Base-by-base conservation (phyloP, 2,329 filamentous ascomycete species). In the Polychaeton citri region DNA sequence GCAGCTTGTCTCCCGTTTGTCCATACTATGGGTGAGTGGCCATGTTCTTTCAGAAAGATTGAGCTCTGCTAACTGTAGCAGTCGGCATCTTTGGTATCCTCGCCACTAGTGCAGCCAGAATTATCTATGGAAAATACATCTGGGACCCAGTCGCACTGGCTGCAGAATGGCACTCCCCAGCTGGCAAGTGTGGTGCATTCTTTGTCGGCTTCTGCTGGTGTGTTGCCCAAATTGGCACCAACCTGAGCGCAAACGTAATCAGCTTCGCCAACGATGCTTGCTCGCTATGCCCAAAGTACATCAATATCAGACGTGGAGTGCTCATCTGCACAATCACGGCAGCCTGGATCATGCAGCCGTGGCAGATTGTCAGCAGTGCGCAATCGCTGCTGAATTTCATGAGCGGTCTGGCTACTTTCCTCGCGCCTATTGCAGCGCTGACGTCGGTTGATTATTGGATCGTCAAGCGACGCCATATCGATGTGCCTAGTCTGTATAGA, bases 291-390 rank as follows among this genome's bases (percentile, higher is more conserved):
- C 71, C 71, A 0, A 61, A 59, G 33, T 72, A 64, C 46, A 57
- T 74, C 47, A 68, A 71, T 47, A 51, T 54, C 34, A 43, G 51
- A 10, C 39, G 47, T 4, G 54, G 53, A 1, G 61, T 61, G 2
- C 63, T 68, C 36, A 54, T 74, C 36, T 63, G 61, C 5, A 59
- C 63, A 0, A 42, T 69, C 5, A 54, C 68, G 3, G 61, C 58
- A 2, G 50, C 48, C 16, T 78, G 73, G 72, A 64, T 66, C 2
- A 62, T 79, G 20, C 72, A 76, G 0, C 74, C 74, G 2, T 79
- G 75, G 76, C 77, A 77, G 57, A 79, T 80, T 38, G 59, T 79
- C 13, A 62, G 54, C 21, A 74, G 69, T 0, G 76, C 75, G 2
- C 51, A 56, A 2, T 73, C 67, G 1, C 73, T 80, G 44, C 56